Base-by-base conservation (phyloP, 2,329 filamentous ascomycete genomes). In the Scolecobasidium constrictum region DNA sequence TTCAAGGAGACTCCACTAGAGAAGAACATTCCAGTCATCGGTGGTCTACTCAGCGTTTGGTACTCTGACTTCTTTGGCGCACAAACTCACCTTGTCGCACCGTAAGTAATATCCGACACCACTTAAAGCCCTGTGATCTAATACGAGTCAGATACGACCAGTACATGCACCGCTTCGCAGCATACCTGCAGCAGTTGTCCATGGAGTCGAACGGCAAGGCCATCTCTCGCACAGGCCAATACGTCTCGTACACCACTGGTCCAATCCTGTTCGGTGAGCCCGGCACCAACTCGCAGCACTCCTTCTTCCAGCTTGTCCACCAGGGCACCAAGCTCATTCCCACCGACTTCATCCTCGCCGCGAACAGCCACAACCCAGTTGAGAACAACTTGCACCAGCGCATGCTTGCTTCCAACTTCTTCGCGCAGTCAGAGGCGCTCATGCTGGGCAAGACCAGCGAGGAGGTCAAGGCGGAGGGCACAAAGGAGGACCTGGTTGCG, bases 181-280 rank as follows among this genome's bases (percentile, higher is more conserved):
- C 92, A 54, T 98, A 98, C 71, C 83, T 98, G 43, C 92, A 98
- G 71, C 92, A 98, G 69, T 75, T 98, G 47, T 96, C 90, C 48
- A 98, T 98, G 92, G 92, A 98, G 73, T 96, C 90, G 48, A 98
- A 98, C 66, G 92, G 92, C 61, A 98, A 98, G 75, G 86, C 84
- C 48, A 87, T 96, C 59, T 94, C 90, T 48, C 86, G 92, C 57
- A 82, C 78, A 45, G 81, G 87, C 28, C 77, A 81, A 50, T 82
- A 93, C 47, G 88, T 94, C 59, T 94, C 94, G 71, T 98, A 98
- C 73, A 95, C 88, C 46, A 98, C 92, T 28, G 90, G 92, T 38
- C 78, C 92, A 43, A 90, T 98, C 60, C 72, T 98, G 49, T 98
- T 98, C 61, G 92, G 92, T 59, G 92, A 98, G 74, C 92, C 92